Percentiles rank a stretch among this genome's conserved stretches.
Conservation (phyloP, 148 eudicot species). For the Chenopodium formosanum region DNA sequence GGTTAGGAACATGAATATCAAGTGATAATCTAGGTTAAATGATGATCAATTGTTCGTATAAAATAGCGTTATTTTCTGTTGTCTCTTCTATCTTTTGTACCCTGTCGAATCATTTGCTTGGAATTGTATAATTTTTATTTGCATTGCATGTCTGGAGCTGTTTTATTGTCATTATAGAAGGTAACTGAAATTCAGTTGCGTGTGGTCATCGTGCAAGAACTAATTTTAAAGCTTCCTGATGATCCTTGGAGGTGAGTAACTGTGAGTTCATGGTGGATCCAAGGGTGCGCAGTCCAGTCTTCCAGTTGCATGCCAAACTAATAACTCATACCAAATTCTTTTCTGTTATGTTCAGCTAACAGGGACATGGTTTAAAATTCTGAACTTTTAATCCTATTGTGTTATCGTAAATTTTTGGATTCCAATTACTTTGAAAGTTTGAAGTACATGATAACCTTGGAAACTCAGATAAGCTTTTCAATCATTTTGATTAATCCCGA, state of each 20-base stretch:
- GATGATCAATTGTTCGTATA: conserved; percentile 23
- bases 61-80: conserved; percentile 13
- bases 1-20: conserved; percentile 21
- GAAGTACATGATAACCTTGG: neutral
- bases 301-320: too few relatives aligned
- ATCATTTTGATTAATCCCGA: too few relatives aligned
- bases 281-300: neutral
- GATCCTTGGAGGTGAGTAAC: too few relatives aligned
- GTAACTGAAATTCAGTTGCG: neutral
- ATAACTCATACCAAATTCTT: neutral
- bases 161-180: neutral
- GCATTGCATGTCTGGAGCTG: conserved; percentile 1
- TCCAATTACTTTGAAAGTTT: neutral
- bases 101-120: conserved; percentile 9
- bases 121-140: conserved; percentile 12
- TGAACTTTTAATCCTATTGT: neutral
- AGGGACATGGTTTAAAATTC: neutral
- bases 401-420: neutral
- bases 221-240: too few relatives aligned
- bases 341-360: neutral
- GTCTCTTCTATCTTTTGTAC: neutral
- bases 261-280: neutral
- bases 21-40: conserved; percentile 12
- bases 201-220: neutral
- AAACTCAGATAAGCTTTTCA: too few relatives aligned